phyloP scores from a whole-genome alignment of 2,329 filamentous ascomycete species.

The Nannizzia gypsea region DNA sequence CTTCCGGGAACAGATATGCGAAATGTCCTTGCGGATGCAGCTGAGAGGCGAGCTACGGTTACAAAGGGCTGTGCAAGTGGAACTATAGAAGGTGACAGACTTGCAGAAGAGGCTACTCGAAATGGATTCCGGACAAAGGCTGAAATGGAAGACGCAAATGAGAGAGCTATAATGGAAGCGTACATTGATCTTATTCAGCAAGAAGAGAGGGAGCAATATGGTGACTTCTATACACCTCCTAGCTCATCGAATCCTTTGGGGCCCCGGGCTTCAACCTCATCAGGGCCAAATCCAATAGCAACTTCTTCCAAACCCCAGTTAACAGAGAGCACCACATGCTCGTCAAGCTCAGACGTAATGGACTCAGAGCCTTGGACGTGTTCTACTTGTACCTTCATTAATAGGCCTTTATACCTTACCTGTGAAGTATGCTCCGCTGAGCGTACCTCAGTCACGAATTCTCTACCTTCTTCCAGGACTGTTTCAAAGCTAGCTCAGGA shows the following conservation, averaged over 20 bases:
- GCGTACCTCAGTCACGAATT: slow-evolving; percentile 33
- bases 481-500: slow-evolving; percentile 3
- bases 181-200: slow-evolving; percentile 78
- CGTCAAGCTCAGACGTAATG: slow-evolving; percentile 20
- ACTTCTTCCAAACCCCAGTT: slow-evolving; percentile 14
- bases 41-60: slow-evolving; percentile 54
- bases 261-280: slow-evolving; percentile 24
- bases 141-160: slow-evolving; percentile 80
- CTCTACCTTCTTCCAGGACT: background rate
- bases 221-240: slow-evolving; percentile 43
- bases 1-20: slow-evolving; percentile 57
- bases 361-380: slow-evolving; percentile 45
- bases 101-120: slow-evolving; percentile 53
- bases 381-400: slow-evolving; percentile 50
- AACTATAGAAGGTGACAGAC: slow-evolving; percentile 52
- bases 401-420: slow-evolving; percentile 46
- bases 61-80: slow-evolving; percentile 66
- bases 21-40: slow-evolving; percentile 58
- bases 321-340: slow-evolving; percentile 4
- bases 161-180: slow-evolving; percentile 72
- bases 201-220: slow-evolving; percentile 53
- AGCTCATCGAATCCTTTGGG: slow-evolving; percentile 44
- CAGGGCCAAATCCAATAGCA: slow-evolving; percentile 29
- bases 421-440: slow-evolving; percentile 51
- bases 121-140: slow-evolving; percentile 73